Base-by-base conservation (phyloP, 805 yeast species). In the Lipomyces orientalis region DNA sequence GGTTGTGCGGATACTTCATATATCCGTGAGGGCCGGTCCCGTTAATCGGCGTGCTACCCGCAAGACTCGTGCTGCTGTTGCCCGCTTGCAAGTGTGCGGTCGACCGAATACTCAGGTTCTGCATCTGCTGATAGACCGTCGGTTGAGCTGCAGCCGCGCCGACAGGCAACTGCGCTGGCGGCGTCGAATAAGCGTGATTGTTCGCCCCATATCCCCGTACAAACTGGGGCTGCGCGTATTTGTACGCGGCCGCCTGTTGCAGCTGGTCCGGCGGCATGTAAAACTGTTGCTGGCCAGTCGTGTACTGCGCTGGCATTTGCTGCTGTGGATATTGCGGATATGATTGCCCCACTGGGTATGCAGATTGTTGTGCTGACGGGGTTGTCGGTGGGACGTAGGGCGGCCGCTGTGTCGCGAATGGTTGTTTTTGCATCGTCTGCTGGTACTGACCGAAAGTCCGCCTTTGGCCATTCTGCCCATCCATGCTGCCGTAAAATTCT, bases 31-130 rank as follows among this genome's bases (percentile, higher is more conserved):
- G 19, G n/a, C 22, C 29, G 29, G 29, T 43, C 16, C 49, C 49
- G 22, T 43, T 43, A n/a, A 8, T 37, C 43, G 43, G 14, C 43
- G 14, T 51, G 58, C 46, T 60, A 16, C 61, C 25, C 35, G 1
- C 2, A 25, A 31, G 19, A 35, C 66, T 51, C 72, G 69, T 6
- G 73, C 65, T 56, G 62, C 64, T 51, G 74, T 72, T 52, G 76
- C 75, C 55, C 55, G 29, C 16, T 14, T 22, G 33, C 12, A 52
- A 16, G 33, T 22, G 22, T 22, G 49, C 22, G 16, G n/a, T 52
- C 16, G 31, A 31, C 55, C 55, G 55, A 5, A 52, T 25, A 19
- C 16, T 52, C 14, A 52, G 31, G 34, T 52, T 52, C 55, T 22
- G 55, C 55, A 52, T 52, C 34, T 52, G 55, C 31, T 52, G 55